A percentile compares a stretch with the other conserved stretches of the same genome.
These are phyloP conservation scores for Aureobasidium melanogenum DNA, from an alignment of 2,329 filamentous ascomycete genomes.

Conservation along the genomic window DNA sequence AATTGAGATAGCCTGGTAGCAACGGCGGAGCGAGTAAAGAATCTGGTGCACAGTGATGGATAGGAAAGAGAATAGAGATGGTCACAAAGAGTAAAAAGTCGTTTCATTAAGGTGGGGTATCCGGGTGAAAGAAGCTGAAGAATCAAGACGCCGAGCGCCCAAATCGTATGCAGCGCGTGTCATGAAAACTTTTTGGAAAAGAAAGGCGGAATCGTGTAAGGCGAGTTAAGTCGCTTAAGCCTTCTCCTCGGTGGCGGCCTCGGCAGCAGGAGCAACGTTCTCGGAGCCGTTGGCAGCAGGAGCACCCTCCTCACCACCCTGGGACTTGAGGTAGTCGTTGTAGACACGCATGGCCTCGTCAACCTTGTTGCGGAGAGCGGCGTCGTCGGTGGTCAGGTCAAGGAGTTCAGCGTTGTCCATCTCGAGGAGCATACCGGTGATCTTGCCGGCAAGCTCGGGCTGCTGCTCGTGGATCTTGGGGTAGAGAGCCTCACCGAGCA, in stretches of 20 bases:
- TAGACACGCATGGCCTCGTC: slow-evolving; percentile 96
- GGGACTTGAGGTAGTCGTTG: slow-evolving; percentile 95
- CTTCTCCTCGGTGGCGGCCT: slow-evolving; percentile 17
- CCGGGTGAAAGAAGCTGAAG: slow-evolving; percentile 11
- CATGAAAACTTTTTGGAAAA: slow-evolving; percentile 11
- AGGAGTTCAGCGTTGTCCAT: slow-evolving; percentile 96
- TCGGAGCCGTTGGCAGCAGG: slow-evolving; percentile 27
- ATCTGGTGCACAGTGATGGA: neutral
- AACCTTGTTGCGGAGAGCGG: slow-evolving; percentile 86
- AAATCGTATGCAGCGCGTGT: slow-evolving; percentile 11
- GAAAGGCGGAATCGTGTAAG: slow-evolving; percentile 1
- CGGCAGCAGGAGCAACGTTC: slow-evolving; percentile 25
- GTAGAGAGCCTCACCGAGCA: slow-evolving; percentile 95
- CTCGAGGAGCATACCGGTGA: slow-evolving; percentile 98
- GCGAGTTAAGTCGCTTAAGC: slow-evolving; percentile 1
- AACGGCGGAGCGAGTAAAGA: neutral
- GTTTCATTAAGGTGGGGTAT: slow-evolving; percentile 13
- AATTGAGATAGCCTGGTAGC: neutral
- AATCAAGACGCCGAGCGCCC: slow-evolving; percentile 11
- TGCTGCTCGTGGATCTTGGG: slow-evolving; percentile 96
- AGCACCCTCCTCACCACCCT: slow-evolving; percentile 36
- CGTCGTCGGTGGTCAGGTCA: slow-evolving; percentile 87
- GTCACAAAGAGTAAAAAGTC: slow-evolving; percentile 11
- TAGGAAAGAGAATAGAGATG: neutral
- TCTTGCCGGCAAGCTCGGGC: slow-evolving; percentile 94